These are phyloP conservation scores for Termitomyces sp. DNA, from an alignment of 768 basidiomycete species.

Conservation along the genomic window DNA sequence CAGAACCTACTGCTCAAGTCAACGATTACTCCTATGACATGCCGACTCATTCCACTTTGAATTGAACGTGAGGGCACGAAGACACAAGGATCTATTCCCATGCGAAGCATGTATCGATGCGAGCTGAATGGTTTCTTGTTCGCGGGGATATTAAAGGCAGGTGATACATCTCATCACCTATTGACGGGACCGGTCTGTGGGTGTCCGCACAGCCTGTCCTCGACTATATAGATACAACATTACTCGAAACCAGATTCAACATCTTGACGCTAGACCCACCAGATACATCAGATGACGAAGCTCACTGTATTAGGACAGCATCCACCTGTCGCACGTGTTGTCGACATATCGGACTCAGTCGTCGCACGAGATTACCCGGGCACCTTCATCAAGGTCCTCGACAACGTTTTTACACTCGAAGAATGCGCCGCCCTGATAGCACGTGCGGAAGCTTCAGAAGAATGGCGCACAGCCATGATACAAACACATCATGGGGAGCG, in stretches of 20 bases:
- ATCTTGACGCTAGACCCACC: not conserved
- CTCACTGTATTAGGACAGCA: not conserved
- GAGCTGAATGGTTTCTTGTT: too few species aligned
- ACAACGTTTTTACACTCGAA: constrained; percentile 29
- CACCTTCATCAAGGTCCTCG: constrained; percentile 32
- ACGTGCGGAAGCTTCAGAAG: constrained; percentile 20
- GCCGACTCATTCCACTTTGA: too few species aligned
- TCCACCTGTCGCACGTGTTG: not conserved
- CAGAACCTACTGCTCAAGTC: too few species aligned
- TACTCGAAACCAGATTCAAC: not conserved
- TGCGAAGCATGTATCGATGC: too few species aligned
- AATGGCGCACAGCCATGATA: constrained; percentile 31
- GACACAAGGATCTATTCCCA: too few species aligned
- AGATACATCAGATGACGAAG: not conserved
- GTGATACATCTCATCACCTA: too few species aligned
- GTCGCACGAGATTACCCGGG: constrained; percentile 24
- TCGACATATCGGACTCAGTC: constrained; percentile 26
- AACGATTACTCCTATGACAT: too few species aligned
- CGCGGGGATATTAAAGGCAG: too few species aligned
- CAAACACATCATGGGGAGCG: constrained; percentile 15
- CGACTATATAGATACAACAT: too few species aligned
- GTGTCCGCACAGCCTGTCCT: too few species aligned
- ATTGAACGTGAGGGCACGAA: too few species aligned
- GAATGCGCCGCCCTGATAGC: constrained; percentile 30
- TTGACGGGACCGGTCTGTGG: too few species aligned